Base-by-base conservation (phyloP, 352 stramenopile genomes). In the Phytophthora podocarpi region DNA sequence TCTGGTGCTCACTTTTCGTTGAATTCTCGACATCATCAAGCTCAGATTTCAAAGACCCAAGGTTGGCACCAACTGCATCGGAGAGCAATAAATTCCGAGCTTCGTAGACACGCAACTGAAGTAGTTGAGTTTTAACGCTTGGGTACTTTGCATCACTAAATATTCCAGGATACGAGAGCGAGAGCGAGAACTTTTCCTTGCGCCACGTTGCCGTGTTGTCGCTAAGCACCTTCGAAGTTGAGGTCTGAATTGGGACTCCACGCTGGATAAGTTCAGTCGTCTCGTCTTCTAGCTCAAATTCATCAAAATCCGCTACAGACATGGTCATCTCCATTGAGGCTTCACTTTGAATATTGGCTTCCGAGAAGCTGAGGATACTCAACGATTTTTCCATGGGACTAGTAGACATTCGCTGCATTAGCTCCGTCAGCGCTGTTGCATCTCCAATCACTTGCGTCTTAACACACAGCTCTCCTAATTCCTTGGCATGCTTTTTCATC, bases 401-500 rank as follows among this genome's bases (percentile, higher is more conserved):
- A 62, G 15, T 66, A 3, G 55, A 47, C 21, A 67, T 27, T 1
- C 70, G 67, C 43, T 88, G 75, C 18, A 89, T 57, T 45, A 90
- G 64, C 35, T 90, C 76, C 9, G 76, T 74, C 15, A 92, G 51
- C 12, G 78, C 32, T 0, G 79, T 89, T 9, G 79, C 68, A 56
- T 89, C 73, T 15, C 80, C 78, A 6, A 78, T 68, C 26, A 91
- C 67, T 61, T 90, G 78, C 0, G 82, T 91, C 59, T 78, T 83
- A 15, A 91, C 75, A 27, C 78, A 87, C 2, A 91, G 59, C 24
- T 91, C 80, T 18, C 82, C 80, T 1, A 91, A 64, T 15, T 84
- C 70, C 26, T 77, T 60, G 11, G 61, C 51, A 20, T 80, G 64
- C 37, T 85, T 86, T 41, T 85, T 86, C 82, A 91, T 90, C 78